These are phyloP conservation scores for Geosiphon pyriformis DNA, from an alignment of 192 early-diverging fungal genomes.

Conservation along the genomic window DNA sequence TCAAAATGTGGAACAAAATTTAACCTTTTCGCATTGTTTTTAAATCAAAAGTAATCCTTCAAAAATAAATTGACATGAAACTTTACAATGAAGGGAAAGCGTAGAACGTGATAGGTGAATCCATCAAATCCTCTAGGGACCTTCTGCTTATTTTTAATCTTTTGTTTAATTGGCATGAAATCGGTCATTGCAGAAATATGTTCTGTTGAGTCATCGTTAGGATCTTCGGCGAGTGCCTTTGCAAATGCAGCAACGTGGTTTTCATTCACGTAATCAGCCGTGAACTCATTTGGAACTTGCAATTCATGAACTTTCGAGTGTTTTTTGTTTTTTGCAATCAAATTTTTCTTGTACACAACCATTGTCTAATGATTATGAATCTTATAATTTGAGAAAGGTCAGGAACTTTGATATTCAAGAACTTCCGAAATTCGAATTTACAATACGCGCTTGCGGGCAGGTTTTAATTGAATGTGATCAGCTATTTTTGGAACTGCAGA, in stretches of 20 bases:
- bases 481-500: too few relatives aligned
- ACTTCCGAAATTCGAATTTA: too few relatives aligned
- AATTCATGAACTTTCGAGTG: too few relatives aligned
- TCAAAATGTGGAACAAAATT: not conserved
- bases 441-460: too few relatives aligned
- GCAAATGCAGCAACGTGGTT: constrained; percentile 42
- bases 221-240: constrained; percentile 40
- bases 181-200: constrained; percentile 50
- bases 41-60: not conserved
- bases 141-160: constrained; percentile 23
- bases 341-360: too few relatives aligned
- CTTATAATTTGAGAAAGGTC: too few relatives aligned
- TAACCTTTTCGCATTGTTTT: not conserved
- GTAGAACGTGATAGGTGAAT: constrained; percentile 44
- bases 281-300: constrained; percentile 34
- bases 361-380: too few relatives aligned
- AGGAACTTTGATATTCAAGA: too few relatives aligned
- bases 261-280: constrained; percentile 41
- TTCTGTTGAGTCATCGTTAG: constrained; percentile 36
- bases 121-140: constrained; percentile 31
- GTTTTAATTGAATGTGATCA: too few relatives aligned
- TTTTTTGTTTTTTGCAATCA: too few relatives aligned
- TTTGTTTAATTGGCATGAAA: constrained; percentile 44
- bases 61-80: too few relatives aligned
- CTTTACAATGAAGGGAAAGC: constrained; percentile 49